Evolutionary conservation across 2,329 filamentous ascomycete genomes (phyloP), one percentile per base, ranked within the genome.

Genomic region (Colletotrichum spinosum): DNA sequence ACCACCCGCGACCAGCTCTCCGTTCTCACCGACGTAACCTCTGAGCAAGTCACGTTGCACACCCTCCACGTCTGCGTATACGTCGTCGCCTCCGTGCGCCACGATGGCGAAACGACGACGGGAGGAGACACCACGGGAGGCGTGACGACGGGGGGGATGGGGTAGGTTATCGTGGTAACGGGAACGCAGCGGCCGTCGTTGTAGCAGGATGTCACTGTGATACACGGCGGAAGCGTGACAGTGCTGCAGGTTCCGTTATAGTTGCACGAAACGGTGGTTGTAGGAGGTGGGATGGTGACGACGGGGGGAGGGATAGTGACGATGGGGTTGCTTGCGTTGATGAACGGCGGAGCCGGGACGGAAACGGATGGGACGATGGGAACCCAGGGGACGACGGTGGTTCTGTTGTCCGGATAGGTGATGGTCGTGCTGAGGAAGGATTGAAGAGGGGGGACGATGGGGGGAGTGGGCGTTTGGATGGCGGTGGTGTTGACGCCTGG

Each of bases 301-400:
- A 56, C 54, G 12, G 54, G 54, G 10, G 54, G 54, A 13, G 54
- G 15, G 0, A 46, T n/a, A 35, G 42, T 46, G 54, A 48, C 35
- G 7, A 17, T 6, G 13, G 54, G 42, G 6, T 34, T n/a, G 35
- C 42, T 56, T 34, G n/a, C 34, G 33, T 56, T 56, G 15, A 17
- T 39, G 34, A 48, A 56, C 15, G 44, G 44, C 38, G 37, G 51
- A 7, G 34, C 37, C 4, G 54, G 54, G 10, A 25, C 4, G 11
- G 42, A 35, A 7, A 56, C 34, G 2, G 15, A 17, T 8, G 44
- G 44, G n/a, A 17, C n/a, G 15, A 48, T n/a, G 10, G 54, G 54
- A 12, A 56, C 54, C 33, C 37, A 56, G 54, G 54, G 54, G 6
- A 56, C 48, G 11, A 48, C 54, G 44, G 54, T 56, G 34, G 54